Conservation (phyloP, 2,329 filamentous ascomycete species). For the Esteya vermicola region DNA sequence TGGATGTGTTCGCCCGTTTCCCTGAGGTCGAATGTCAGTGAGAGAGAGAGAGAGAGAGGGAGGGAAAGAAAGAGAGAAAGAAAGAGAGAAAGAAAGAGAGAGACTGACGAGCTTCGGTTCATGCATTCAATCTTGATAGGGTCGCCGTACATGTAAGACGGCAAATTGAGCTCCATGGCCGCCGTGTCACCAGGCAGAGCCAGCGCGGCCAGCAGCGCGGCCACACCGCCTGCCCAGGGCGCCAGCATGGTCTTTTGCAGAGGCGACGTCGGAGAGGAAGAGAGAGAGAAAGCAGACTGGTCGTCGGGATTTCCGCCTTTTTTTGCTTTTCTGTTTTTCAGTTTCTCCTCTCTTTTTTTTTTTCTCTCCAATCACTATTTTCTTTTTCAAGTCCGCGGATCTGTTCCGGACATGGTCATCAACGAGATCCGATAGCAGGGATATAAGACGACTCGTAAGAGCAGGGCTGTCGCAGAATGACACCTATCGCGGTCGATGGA, state of each 20-base stretch:
- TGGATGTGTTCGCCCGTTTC: constrained; percentile 85
- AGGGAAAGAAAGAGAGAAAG: neutral
- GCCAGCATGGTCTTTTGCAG: too few species aligned
- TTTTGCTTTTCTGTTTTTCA: too few species aligned
- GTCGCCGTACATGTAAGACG: constrained; percentile 53
- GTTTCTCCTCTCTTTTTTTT: too few species aligned
- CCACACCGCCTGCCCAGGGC: too few species aligned
- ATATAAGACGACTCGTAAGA: too few species aligned
- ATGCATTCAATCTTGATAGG: constrained; percentile 58
- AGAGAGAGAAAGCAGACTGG: neutral
- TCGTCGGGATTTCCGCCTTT: too few species aligned
- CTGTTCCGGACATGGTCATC: neutral
- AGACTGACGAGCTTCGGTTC: constrained; percentile 50
- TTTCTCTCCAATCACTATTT: too few species aligned
- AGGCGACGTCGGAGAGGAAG: neutral
- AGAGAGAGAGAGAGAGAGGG: neutral
- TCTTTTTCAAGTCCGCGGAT: too few species aligned
- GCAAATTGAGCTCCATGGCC: constrained; percentile 28
- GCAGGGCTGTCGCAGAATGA: neutral
- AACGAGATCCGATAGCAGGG: neutral
- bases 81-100: too few species aligned
- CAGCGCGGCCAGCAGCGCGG: constrained; percentile 1
- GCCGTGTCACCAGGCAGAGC: constrained; percentile 12
- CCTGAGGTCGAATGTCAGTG: constrained; percentile 34
- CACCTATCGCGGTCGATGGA: neutral